Conservation (phyloP, 208 protist species). For the Leishmania martiniquensis region DNA sequence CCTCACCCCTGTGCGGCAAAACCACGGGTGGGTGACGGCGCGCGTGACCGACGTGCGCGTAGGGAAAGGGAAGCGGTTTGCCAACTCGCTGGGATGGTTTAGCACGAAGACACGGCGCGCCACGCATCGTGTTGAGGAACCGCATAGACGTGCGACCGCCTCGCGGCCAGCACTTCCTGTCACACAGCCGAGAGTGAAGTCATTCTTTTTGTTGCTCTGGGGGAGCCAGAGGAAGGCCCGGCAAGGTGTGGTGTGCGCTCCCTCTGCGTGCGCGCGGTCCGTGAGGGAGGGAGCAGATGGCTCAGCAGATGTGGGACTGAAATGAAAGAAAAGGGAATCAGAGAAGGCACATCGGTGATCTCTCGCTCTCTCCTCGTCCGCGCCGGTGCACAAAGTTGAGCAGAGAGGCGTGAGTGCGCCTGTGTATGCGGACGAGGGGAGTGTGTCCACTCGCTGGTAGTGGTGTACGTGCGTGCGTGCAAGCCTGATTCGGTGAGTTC, state of each 20-base stretch:
- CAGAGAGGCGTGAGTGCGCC: neutral
- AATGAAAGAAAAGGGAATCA: neutral
- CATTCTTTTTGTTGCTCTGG: constrained; percentile 55
- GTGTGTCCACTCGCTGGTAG: neutral
- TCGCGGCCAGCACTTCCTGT: constrained; percentile 62
- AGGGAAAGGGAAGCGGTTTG: constrained; percentile 53
- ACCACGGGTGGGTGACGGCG: constrained; percentile 59
- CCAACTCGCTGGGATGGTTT: constrained; percentile 54
- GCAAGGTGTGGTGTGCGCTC: neutral
- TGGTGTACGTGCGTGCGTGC: neutral
- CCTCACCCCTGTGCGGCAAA: constrained; percentile 62
- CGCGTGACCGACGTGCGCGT: constrained; percentile 52
- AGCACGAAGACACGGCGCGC: constrained; percentile 64
- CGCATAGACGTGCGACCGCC: constrained; percentile 56
- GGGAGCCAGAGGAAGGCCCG: neutral
- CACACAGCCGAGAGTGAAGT: constrained; percentile 65
- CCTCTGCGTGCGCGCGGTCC: neutral
- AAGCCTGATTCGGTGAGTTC: neutral
- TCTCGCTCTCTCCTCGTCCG: neutral
- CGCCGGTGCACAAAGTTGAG: neutral
- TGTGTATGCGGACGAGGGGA: neutral
- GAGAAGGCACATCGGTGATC: neutral
- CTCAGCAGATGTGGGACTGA: neutral
- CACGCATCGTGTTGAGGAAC: constrained; percentile 63
- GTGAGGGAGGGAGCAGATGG: neutral